Evolutionary conservation across 805 yeast genomes (phyloP).

Genomic region (Brettanomyces nanus): DNA sequence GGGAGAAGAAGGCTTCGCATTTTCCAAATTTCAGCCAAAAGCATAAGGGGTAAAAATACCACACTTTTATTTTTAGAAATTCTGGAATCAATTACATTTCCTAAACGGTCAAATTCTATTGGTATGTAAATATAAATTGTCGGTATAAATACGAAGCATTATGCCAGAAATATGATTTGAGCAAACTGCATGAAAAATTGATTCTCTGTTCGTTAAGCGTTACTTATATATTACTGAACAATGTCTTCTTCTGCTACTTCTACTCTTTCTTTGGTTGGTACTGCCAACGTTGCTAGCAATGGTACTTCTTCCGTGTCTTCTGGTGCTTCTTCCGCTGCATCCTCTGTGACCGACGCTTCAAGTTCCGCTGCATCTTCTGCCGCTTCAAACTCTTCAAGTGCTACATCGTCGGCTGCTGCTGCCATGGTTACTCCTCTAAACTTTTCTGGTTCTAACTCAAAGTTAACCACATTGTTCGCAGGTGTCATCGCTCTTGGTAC

Average conservation of each 20-base stretch:
- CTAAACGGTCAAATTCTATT: no score
- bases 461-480: constrained; percentile 21
- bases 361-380: constrained; percentile 12
- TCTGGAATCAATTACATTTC: no score
- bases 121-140: no score
- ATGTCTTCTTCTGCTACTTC: constrained; percentile 8
- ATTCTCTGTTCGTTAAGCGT: no score
- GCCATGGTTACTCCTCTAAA: constrained; percentile 13
- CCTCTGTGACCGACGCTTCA: constrained; percentile 5
- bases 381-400: constrained; percentile 12
- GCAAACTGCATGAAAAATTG: no score
- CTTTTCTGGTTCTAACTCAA: constrained; percentile 24
- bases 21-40: no score
- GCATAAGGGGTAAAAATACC: no score
- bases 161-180: no score
- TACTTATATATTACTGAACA: no score
- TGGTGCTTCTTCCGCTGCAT: constrained; percentile 9
- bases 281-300: constrained; percentile 17
- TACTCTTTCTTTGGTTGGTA: constrained; percentile 16
- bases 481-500: constrained; percentile 23
- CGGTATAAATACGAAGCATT: no score
- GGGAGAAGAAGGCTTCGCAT: no score
- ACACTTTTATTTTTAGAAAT: no score
- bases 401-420: constrained; percentile 20
- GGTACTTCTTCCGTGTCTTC: constrained; percentile 10